Conservation (phyloP, 352 stramenopile genomes). For the Pythium phragmiticola region DNA sequence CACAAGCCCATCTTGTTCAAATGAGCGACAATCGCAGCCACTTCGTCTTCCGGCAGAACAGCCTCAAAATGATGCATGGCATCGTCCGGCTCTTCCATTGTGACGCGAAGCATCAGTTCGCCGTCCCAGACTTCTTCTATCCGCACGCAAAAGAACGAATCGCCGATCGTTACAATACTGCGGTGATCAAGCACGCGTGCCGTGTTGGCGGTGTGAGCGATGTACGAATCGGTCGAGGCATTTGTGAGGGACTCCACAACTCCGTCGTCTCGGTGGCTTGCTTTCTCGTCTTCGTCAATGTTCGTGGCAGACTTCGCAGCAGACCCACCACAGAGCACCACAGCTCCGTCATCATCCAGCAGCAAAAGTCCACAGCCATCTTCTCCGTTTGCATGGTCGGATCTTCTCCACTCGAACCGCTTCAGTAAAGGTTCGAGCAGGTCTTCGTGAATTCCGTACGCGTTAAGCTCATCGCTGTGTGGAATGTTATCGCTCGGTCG, state of each 20-base stretch:
- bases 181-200: conserved; percentile 45
- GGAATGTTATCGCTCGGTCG: conserved; percentile 45
- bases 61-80: conserved; percentile 33
- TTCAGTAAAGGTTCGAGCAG: conserved; percentile 48
- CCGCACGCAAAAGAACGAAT: conserved; percentile 55
- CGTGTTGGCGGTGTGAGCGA: background rate
- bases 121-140: conserved; percentile 65
- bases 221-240: background rate
- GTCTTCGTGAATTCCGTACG: conserved; percentile 55
- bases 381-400: background rate
- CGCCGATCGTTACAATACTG: conserved; percentile 45
- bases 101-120: conserved; percentile 55
- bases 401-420: conserved; percentile 19
- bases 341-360: conserved; percentile 8
- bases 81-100: conserved; percentile 54
- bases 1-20: conserved; percentile 28
- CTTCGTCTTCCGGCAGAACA: conserved; percentile 33
- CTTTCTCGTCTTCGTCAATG: background rate
- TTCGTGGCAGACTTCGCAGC: background rate
- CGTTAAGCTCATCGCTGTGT: conserved; percentile 16
- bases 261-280: background rate
- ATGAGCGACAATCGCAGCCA: conserved; percentile 34
- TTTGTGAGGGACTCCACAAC: background rate
- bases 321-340: background rate
- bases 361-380: background rate